Base-by-base conservation (phyloP, 2,329 filamentous ascomycete genomes). In the Onygena corvina region DNA sequence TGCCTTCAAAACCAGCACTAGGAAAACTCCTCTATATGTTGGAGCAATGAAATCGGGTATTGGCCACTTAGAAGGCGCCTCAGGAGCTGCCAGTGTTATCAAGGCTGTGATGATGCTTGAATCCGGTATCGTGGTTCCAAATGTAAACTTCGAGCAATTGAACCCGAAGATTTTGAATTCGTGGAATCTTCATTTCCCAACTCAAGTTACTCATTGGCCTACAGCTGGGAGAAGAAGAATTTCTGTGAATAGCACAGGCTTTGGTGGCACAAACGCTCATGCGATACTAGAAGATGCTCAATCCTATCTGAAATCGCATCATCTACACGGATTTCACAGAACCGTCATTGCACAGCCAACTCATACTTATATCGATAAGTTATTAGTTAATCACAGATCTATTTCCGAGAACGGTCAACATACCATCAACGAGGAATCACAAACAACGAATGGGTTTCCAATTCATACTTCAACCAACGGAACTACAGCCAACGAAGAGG, bases 361-460 rank as follows among this genome's bases (percentile, higher is more conserved):
- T 16, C 42, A 34, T 25, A 27, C 42, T 34, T 48, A 36, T 31
- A 36, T 11, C 29, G 36, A n/a, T n/a, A n/a, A 52, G 29, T 30
- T 55, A 16, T 53, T 53, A 14, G 50, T 52, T 34, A 51, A 55
- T 25, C 48, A 53, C 25, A 25, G 42, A 11, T 58, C 36, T 60
- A 67, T 25, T 66, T 65, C 7, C 63, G 66, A 44, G 66, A 69
- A 53, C 69, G 68, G 29, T n/a, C n/a, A n/a, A n/a, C n/a, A n/a
- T n/a, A n/a, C n/a, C n/a, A n/a, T n/a, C n/a, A n/a, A n/a, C n/a
- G n/a, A n/a, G n/a, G n/a, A n/a, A n/a, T n/a, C n/a, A n/a, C n/a
- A 31, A 8, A 31, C 30, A 31, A 31, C 30, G 30, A n/a, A n/a
- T n/a, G n/a, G n/a, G n/a, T n/a, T n/a, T n/a, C n/a, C n/a, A n/a